Base-by-base conservation (phyloP, 495 filamentous ascomycete species). In the Physcia stellaris region DNA sequence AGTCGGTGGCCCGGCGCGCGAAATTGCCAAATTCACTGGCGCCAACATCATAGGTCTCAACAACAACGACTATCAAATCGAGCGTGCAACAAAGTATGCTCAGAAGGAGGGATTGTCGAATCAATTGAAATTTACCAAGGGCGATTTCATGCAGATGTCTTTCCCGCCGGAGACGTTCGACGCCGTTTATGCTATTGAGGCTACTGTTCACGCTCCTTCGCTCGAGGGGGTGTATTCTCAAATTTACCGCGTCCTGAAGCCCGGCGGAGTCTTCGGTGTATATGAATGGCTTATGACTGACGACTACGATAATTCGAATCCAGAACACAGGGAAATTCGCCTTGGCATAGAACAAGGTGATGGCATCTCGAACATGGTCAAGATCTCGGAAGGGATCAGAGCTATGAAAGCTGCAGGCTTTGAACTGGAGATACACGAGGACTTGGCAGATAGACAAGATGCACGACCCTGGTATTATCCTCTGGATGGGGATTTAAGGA, bases 261-360 rank as follows among this genome's bases (percentile, higher is more conserved):
- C 90, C 32, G 90, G 92, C 36, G 90, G 90, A 53, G 70, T 83
- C 39, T 98, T 98, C 51, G 90, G 90, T 53, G 90, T 96, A 26
- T 96, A 96, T 68, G 90, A 98, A 61, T 98, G 92, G 92, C 69
- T 98, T 46, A 98, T 98, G 90, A 95, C 88, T 27, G 88, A 95
- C 50, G 64, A 78, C 2, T 98, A 95, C 65, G 81, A 98, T 65
- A 88, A 90, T 54, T 60, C 77, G 37, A 85, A 96, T 68, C 54
- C 81, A 12, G 75, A 79, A 52, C 90, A 98, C 69, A 80, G 86
- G 45, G 73, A 79, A 49, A 87, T 96, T 56, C 83, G 90, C 42
- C 76, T 95, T 18, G 88, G 82, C 48, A 98, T 98, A 51, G 92
- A 96, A 70, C 79, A 84, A 62, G 90, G 90, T 54, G 77, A 96